Conservation (phyloP, 225 moss, liverwort and hornwort species). For the Sphagnum contortum region DNA sequence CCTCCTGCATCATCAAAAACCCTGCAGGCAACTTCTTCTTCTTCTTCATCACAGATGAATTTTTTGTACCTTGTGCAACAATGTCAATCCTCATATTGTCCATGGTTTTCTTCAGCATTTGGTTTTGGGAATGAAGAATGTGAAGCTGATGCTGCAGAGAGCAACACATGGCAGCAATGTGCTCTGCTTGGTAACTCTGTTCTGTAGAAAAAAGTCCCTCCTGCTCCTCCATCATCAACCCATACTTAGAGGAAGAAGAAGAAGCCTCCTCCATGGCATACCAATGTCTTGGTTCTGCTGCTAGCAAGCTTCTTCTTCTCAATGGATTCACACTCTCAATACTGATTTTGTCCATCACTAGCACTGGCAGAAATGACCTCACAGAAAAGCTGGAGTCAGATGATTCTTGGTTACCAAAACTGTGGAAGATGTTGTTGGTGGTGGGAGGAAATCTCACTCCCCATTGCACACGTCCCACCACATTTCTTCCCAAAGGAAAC, state of each 20-base stretch:
- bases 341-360: conserved; percentile 52
- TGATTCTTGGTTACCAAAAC: conserved; percentile 10
- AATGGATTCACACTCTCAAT: conserved; percentile 17
- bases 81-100: conserved; percentile 77
- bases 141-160: conserved; percentile 86
- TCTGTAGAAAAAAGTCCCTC: too few species aligned
- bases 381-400: conserved; percentile 36
- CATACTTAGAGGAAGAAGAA: too few species aligned
- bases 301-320: conserved; percentile 15
- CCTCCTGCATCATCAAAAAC: conserved; percentile 10
- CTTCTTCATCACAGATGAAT: conserved; percentile 4
- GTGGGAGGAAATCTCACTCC: conserved; percentile 36
- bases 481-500: conserved; percentile 43
- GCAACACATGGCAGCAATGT: conserved; percentile 61
- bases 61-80: conserved; percentile 16
- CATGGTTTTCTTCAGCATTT: conserved; percentile 52
- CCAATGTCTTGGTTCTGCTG: conserved; percentile 9
- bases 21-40: conserved; percentile 9
- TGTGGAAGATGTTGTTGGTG: conserved; percentile 15
- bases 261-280: conserved; percentile 15
- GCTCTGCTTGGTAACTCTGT: conserved; percentile 42
- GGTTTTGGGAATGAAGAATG: conserved; percentile 63
- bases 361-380: conserved; percentile 45
- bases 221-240: conserved; percentile 8
- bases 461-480: conserved; percentile 39